Conservation (phyloP, 2,329 filamentous ascomycete species). For the Aspergillus ochraceus region DNA sequence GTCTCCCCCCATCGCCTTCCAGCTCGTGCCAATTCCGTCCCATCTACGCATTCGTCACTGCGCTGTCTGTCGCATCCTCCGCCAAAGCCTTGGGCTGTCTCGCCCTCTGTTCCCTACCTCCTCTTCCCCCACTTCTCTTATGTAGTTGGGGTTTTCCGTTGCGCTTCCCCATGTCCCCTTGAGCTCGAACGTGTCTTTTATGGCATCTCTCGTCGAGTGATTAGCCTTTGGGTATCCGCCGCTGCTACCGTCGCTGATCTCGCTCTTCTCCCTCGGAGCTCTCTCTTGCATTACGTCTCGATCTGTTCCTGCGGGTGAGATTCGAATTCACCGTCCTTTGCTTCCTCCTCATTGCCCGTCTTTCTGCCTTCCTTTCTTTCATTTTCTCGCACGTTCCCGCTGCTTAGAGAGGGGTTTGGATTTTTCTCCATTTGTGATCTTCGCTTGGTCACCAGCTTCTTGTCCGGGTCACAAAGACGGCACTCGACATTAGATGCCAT, state of each 20-base stretch:
- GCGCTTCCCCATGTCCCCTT: slow-evolving; percentile 9
- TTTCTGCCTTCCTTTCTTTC: not conserved
- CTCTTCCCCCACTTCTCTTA: slow-evolving; percentile 18
- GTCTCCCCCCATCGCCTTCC: slow-evolving; percentile 15
- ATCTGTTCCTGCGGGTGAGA: not conserved
- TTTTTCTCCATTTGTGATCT: not conserved
- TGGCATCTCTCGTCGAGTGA: not conserved
- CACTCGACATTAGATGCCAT: not conserved
- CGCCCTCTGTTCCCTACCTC: not conserved
- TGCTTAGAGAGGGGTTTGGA: too few species aligned
- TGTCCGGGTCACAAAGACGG: not conserved
- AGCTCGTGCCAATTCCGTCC: slow-evolving; percentile 7
- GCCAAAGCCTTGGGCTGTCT: slow-evolving; percentile 11
- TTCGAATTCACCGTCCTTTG: not conserved
- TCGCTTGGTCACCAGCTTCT: not conserved
- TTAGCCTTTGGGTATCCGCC: not conserved
- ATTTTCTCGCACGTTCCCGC: not conserved
- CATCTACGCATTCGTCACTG: slow-evolving; percentile 29
- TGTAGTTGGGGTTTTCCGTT: slow-evolving; percentile 24
- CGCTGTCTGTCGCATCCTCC: slow-evolving; percentile 24
- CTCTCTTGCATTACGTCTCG: not conserved
- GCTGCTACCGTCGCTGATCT: not conserved
- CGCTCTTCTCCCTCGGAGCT: not conserved
- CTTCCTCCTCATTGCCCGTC: too few species aligned
- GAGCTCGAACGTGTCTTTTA: slow-evolving; percentile 1